Conservation (phyloP, 345 rosid species). For the Sapria himalayana region DNA sequence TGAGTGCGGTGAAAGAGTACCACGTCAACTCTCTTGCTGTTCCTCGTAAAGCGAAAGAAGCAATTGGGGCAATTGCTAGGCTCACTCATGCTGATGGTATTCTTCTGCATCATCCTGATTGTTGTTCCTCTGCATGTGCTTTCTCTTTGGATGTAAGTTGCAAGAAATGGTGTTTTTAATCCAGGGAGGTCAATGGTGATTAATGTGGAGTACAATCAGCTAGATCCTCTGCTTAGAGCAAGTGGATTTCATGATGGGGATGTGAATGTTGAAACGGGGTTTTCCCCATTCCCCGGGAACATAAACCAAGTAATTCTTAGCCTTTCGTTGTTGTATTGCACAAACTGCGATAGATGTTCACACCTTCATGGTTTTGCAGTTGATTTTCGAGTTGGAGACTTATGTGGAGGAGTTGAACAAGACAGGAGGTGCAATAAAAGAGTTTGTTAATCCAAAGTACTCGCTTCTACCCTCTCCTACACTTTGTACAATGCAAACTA, state of each 20-base stretch:
- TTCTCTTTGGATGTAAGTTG: no score
- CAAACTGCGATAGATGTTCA: background rate
- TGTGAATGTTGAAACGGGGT: slow-evolving; percentile 79
- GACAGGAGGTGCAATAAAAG: slow-evolving; percentile 87
- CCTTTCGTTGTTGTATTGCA: no score
- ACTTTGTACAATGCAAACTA: slow-evolving; percentile 4
- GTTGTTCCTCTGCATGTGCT: no score
- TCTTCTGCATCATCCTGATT: background rate
- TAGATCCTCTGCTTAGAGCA: slow-evolving; percentile 91
- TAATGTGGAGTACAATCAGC: slow-evolving; percentile 95
- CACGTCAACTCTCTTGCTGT: slow-evolving; percentile 96
- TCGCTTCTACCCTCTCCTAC: slow-evolving; percentile 9
- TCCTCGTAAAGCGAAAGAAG: slow-evolving; percentile 95
- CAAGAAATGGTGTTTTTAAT: slow-evolving; percentile 8
- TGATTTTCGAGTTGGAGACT: slow-evolving; percentile 67
- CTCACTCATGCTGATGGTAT: slow-evolving; percentile 88
- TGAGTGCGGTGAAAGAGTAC: slow-evolving; percentile 62
- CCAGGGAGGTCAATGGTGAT: slow-evolving; percentile 89
- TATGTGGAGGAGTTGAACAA: slow-evolving; percentile 71
- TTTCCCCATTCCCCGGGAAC: slow-evolving; percentile 94
- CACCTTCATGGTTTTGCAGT: slow-evolving; percentile 19
- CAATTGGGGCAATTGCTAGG: slow-evolving; percentile 86
- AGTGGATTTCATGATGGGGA: slow-evolving; percentile 76
- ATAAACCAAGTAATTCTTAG: slow-evolving; percentile 89
- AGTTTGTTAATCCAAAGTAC: slow-evolving; percentile 98